Evolutionary conservation across 2,329 filamentous ascomycete genomes (phyloP).

Genomic region (Alternaria rosae): DNA sequence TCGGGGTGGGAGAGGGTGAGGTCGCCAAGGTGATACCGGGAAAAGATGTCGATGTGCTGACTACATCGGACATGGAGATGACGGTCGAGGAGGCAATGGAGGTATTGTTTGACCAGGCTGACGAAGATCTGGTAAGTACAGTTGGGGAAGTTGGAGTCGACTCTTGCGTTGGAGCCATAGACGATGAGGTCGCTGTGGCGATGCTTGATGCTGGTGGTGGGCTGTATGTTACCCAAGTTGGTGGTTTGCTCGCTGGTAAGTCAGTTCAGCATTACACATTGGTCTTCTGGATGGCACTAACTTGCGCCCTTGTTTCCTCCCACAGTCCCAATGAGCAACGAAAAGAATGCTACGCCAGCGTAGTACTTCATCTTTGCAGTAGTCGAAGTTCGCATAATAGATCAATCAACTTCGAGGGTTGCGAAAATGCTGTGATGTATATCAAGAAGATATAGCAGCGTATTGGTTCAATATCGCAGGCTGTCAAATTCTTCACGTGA

Average conservation of each 20-base stretch:
- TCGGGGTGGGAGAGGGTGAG: background rate
- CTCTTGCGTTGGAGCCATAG: background rate
- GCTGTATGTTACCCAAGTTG: background rate
- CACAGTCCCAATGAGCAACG: background rate
- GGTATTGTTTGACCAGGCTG: background rate
- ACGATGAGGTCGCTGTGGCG: background rate
- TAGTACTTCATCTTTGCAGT: background rate
- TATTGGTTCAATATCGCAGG: background rate
- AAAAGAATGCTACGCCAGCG: background rate
- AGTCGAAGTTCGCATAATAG: background rate
- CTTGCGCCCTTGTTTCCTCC: background rate
- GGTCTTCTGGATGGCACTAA: background rate
- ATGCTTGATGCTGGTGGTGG: background rate
- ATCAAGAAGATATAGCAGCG: background rate
- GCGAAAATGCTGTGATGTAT: background rate
- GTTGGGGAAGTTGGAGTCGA: background rate
- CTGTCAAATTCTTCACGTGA: background rate
- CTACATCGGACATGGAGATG: background rate
- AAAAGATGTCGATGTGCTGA: background rate
- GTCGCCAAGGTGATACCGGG: background rate
- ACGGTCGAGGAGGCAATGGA: background rate
- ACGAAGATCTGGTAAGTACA: background rate
- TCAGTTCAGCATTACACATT: background rate
- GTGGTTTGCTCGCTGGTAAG: background rate
- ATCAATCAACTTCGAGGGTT: background rate